These are phyloP conservation scores for Fonsecaea monophora DNA, from an alignment of 2,329 filamentous ascomycete genomes.

Conservation along the genomic window DNA sequence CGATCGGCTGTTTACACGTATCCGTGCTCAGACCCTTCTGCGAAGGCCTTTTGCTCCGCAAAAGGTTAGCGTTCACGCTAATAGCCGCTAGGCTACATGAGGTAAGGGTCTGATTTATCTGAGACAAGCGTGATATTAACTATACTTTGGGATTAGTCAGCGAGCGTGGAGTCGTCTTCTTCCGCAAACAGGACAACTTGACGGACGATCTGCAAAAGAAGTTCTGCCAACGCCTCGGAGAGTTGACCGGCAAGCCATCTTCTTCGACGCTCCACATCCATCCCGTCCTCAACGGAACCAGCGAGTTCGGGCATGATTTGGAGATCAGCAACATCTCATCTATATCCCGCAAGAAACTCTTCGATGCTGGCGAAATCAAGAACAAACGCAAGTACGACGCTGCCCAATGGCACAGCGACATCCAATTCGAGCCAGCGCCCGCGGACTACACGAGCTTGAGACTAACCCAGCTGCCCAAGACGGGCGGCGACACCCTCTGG, in stretches of 20 bases:
- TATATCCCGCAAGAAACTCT: slow-evolving; percentile 58
- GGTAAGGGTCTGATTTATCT: too few relatives aligned
- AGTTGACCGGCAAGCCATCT: slow-evolving; percentile 64
- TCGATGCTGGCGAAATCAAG: slow-evolving; percentile 45
- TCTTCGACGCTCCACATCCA: slow-evolving; percentile 67
- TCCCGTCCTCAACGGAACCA: slow-evolving; percentile 62
- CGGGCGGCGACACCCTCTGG: slow-evolving; percentile 68
- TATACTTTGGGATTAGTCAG: slow-evolving; percentile 59
- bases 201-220: slow-evolving; percentile 70
- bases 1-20: too few relatives aligned
- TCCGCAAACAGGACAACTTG: slow-evolving; percentile 68
- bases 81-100: too few relatives aligned
- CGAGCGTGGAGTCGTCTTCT: slow-evolving; percentile 73
- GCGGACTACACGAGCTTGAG: slow-evolving; percentile 68
- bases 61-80: too few relatives aligned
- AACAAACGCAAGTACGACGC: slow-evolving; percentile 49
- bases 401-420: slow-evolving; percentile 65
- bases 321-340: slow-evolving; percentile 71
- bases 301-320: slow-evolving; percentile 63
- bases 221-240: slow-evolving; percentile 65
- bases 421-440: slow-evolving; percentile 69
- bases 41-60: too few relatives aligned
- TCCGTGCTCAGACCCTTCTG: too few relatives aligned
- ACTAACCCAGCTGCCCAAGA: slow-evolving; percentile 62
- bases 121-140: too few relatives aligned